These are phyloP conservation scores for Petasospora fabianii DNA, from an alignment of 1,139 yeast genomes.

Conservation along the genomic window DNA sequence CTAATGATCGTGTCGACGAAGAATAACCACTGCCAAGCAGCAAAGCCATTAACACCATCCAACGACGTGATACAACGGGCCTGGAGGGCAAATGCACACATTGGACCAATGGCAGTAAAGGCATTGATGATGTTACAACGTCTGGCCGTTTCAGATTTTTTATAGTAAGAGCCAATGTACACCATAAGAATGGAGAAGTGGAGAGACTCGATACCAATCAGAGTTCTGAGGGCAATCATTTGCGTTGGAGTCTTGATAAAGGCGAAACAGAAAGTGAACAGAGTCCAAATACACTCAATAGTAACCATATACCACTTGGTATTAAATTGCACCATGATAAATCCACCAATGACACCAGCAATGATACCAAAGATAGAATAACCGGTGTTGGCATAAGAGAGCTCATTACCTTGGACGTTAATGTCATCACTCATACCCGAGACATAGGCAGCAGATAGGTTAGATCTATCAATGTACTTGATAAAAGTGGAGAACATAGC, in stretches of 20 bases:
- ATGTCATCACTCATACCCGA: constrained; percentile 57
- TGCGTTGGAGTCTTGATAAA: constrained; percentile 45
- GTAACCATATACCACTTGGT: constrained; percentile 17
- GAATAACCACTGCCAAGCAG: constrained; percentile 68
- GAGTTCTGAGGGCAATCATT: constrained; percentile 44
- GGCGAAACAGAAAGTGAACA: constrained; percentile 44
- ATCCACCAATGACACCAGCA: constrained; percentile 50
- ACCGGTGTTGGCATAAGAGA: constrained; percentile 48
- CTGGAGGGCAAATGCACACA: constrained; percentile 56
- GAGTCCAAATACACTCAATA: constrained; percentile 41
- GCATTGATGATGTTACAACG: constrained; percentile 42
- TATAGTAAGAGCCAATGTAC: constrained; percentile 29
- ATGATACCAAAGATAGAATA: constrained; percentile 56
- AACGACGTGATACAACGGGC: constrained; percentile 45
- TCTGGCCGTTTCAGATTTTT: constrained; percentile 26
- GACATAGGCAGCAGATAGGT: constrained; percentile 54
- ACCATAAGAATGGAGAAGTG: constrained; percentile 28
- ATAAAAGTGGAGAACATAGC: constrained; percentile 53
- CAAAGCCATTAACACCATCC: constrained; percentile 45
- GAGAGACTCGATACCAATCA: constrained; percentile 28
- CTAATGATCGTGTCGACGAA: constrained; percentile 59
- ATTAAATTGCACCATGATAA: constrained; percentile 35
- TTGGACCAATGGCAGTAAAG: constrained; percentile 49
- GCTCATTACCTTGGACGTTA: constrained; percentile 45
- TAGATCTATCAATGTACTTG: constrained; percentile 47